A percentile compares a stretch with the other conserved stretches of the same genome.
Evolutionary conservation across 2,329 filamentous ascomycete genomes (phyloP).

Genomic region (Ophiocordyceps australis): DNA sequence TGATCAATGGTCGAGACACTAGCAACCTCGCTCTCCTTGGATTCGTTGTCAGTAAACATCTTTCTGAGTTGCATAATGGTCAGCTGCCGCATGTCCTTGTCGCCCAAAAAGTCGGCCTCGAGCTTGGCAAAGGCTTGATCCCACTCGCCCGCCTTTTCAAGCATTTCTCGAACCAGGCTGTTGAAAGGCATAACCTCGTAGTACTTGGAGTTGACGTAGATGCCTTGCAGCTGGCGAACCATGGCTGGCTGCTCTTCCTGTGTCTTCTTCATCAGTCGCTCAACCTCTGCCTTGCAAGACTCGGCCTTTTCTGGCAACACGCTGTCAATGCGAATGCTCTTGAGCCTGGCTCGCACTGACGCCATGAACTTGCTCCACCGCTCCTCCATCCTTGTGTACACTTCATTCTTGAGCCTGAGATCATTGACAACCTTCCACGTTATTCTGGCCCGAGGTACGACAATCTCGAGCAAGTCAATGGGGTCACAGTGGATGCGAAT

Average conservation of each 20-base stretch:
- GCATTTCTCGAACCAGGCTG: slow-evolving; percentile 68
- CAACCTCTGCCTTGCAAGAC: slow-evolving; percentile 65
- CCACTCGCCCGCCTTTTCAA: slow-evolving; percentile 88
- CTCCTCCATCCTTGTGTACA: slow-evolving; percentile 66
- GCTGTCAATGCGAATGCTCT: slow-evolving; percentile 79
- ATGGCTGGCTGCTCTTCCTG: slow-evolving; percentile 68
- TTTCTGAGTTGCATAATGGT: slow-evolving; percentile 87
- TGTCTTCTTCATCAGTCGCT: slow-evolving; percentile 56
- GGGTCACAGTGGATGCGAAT: slow-evolving; percentile 84
- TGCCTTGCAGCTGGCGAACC: slow-evolving; percentile 63
- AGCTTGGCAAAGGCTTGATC: slow-evolving; percentile 81
- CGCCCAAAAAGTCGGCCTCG: slow-evolving; percentile 83
- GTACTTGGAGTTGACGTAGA: slow-evolving; percentile 86
- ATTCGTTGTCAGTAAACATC: slow-evolving; percentile 84
- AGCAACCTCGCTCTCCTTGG: slow-evolving; percentile 55
- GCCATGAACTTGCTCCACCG: slow-evolving; percentile 73
- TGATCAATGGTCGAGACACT: slow-evolving; percentile 33
- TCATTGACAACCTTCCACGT: slow-evolving; percentile 98
- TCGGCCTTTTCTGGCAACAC: slow-evolving; percentile 77
- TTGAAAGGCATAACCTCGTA: slow-evolving; percentile 96
- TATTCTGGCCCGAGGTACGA: slow-evolving; percentile 75
- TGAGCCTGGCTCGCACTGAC: slow-evolving; percentile 68
- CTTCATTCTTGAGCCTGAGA: slow-evolving; percentile 78
- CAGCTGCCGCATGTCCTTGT: slow-evolving; percentile 86
- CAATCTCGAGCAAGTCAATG: slow-evolving; percentile 83